These are phyloP conservation scores for Pseudoneurospora amorphoporcata DNA, from an alignment of 495 filamentous ascomycete genomes.

Conservation along the genomic window DNA sequence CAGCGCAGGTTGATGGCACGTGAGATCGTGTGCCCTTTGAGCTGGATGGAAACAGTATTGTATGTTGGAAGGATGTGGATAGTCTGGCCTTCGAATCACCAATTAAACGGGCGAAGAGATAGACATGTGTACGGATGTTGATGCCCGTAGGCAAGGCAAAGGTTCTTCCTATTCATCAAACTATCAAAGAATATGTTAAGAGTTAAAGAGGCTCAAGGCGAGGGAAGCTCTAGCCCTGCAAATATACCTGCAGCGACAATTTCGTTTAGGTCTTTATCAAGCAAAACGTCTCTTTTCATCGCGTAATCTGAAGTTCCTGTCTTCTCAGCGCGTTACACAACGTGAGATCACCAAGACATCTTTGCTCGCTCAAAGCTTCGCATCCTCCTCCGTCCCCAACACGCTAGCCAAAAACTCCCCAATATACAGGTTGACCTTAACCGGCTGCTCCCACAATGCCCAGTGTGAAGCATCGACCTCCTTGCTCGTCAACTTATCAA, in stretches of 20 bases:
- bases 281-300: not conserved
- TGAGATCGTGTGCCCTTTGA: not conserved
- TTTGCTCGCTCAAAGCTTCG: not conserved
- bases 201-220: too few species aligned
- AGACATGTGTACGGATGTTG: too few species aligned
- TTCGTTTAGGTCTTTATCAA: not conserved
- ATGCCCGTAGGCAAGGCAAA: too few species aligned
- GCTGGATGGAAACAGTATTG: not conserved
- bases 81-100: not conserved
- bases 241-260: too few species aligned
- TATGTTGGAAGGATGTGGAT: not conserved
- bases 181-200: too few species aligned
- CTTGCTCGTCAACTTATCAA: constrained; percentile 48
- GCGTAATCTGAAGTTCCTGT: not conserved
- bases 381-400: constrained; percentile 4
- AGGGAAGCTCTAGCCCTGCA: too few species aligned
- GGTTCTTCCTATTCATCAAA: too few species aligned
- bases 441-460: constrained; percentile 55
- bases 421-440: constrained; percentile 36
- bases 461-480: constrained; percentile 59
- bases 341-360: not conserved
- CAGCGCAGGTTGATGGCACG: not conserved
- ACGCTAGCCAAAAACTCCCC: constrained; percentile 25
- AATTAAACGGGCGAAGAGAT: not conserved
- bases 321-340: not conserved